Base-by-base conservation (phyloP, 2,329 filamentous ascomycete genomes). In the Alternaria arbusti region DNA sequence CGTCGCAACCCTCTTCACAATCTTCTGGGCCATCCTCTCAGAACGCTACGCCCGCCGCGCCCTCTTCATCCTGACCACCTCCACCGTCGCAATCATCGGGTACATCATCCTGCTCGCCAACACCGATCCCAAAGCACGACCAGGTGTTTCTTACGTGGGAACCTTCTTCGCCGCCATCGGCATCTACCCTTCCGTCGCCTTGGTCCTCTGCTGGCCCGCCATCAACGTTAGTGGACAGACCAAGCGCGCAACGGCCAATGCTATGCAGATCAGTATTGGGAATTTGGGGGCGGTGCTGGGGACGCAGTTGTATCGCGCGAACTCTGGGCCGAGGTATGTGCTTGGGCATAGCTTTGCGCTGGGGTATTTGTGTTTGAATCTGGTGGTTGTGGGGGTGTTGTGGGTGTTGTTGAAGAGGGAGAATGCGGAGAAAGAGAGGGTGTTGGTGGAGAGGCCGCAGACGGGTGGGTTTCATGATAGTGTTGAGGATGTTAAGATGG, bases 171-270 rank as follows among this genome's bases (percentile, higher is more conserved):
- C 79, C 3, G 79, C 78, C 11, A 68, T 76, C 10, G 79, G 79
- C 10, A 80, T 81, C 52, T 82, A 82, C 56, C 78, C 79, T 3
- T 77, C 75, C 1, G 79, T 80, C 6, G 79, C 80, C 1, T 70
- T 81, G 13, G 76, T 78, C 12, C 72, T 86, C 15, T 81, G 79
- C 3, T 87, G 85, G 85, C 80, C 86, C 2, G 76, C 81, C 10
- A 86, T 86, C 74, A 87, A 87, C 62, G 73, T 87, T 1, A 82
- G 83, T 0, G 86, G 85, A 1, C 82, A 84, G 59, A 86, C 84
- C 66, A 87, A 87, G 72, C 82, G 83, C 46, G 81, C 85, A 5
- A 82, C 84, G 28, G 81, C 82, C 1, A 82, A 84, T 12, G 82
- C 81, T 1, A 81, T 85, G 66, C 84, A 86, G 70, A 82, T 86